phyloP scores from a whole-genome alignment of 2,329 filamentous ascomycete species.

The Monilinia fructicola region DNA sequence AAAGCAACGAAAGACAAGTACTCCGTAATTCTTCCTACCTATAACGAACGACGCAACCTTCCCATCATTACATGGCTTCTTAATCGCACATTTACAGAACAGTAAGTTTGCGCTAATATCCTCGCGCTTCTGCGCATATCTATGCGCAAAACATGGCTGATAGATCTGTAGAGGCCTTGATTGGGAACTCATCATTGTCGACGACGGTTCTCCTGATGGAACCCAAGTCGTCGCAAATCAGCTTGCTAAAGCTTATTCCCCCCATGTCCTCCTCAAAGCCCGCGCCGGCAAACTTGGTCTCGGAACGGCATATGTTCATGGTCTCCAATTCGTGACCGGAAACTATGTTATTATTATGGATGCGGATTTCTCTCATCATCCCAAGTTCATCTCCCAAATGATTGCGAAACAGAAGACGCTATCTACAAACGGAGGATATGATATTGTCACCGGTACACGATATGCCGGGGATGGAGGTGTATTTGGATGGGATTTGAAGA shows the following conservation, averaged over 20 bases:
- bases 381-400: slow-evolving; percentile 97
- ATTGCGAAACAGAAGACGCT: slow-evolving; percentile 70
- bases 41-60: slow-evolving; percentile 97
- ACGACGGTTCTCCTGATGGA: slow-evolving; percentile 95
- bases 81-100: slow-evolving; percentile 84
- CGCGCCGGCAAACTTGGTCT: slow-evolving; percentile 67
- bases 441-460: slow-evolving; percentile 94
- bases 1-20: slow-evolving; percentile 68
- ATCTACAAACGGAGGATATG: slow-evolving; percentile 64
- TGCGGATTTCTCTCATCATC: slow-evolving; percentile 98
- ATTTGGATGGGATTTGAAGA: slow-evolving; percentile 94
- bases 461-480: slow-evolving; percentile 90
- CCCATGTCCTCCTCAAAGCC: slow-evolving; percentile 79
- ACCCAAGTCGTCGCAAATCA: slow-evolving; percentile 89
- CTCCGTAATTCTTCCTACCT: slow-evolving; percentile 95
- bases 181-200: slow-evolving; percentile 97
- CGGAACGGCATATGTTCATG: slow-evolving; percentile 40
- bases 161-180: slow-evolving; percentile 69
- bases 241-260: slow-evolving; percentile 79
- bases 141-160: slow-evolving; percentile 4
- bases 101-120: slow-evolving; percentile 53
- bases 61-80: slow-evolving; percentile 95
- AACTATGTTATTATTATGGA: slow-evolving; percentile 99
- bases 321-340: slow-evolving; percentile 77
- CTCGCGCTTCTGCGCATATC: background rate